Evolutionary conservation across 129 eudicot species (phyloP).

Genomic region (Artemisia annua): DNA sequence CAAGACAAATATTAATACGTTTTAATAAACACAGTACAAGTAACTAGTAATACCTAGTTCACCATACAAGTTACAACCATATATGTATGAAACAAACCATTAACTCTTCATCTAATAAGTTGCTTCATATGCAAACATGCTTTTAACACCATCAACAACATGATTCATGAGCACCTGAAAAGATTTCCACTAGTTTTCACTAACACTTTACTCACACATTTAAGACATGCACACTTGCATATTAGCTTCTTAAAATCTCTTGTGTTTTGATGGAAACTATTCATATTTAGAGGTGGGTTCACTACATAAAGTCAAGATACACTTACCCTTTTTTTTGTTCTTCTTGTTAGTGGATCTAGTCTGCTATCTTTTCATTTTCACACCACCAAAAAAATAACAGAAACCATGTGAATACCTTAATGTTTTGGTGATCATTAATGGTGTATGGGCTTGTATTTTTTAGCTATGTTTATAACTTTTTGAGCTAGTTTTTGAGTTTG

Average conservation of each 20-base stretch:
- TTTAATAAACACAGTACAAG: too few species aligned
- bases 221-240: constrained; percentile 7
- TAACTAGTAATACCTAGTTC: not conserved
- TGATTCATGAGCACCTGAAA: constrained; percentile 21
- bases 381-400: constrained; percentile 24
- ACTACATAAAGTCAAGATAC: constrained; percentile 40
- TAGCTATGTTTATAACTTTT: not conserved
- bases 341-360: constrained; percentile 50
- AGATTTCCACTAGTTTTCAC: constrained; percentile 1
- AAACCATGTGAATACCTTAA: constrained; percentile 35
- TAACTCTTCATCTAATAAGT: constrained; percentile 24
- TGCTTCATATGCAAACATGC: constrained; percentile 41
- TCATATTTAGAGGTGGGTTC: constrained; percentile 24
- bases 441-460: constrained; percentile 30
- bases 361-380: constrained; percentile 33
- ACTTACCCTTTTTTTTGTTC: constrained; percentile 27
- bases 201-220: constrained; percentile 12
- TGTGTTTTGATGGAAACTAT: constrained; percentile 6
- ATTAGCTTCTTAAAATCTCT: not conserved
- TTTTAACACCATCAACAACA: not conserved
- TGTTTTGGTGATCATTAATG: constrained; percentile 18
- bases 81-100: not conserved
- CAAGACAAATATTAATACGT: too few species aligned
- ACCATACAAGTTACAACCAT: not conserved
- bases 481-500: constrained; percentile 19